Evolutionary conservation across 768 basidiomycete species (phyloP), one percentile per base, ranked within the genome.

Genomic region (Leucocoprinus birnbaumii): DNA sequence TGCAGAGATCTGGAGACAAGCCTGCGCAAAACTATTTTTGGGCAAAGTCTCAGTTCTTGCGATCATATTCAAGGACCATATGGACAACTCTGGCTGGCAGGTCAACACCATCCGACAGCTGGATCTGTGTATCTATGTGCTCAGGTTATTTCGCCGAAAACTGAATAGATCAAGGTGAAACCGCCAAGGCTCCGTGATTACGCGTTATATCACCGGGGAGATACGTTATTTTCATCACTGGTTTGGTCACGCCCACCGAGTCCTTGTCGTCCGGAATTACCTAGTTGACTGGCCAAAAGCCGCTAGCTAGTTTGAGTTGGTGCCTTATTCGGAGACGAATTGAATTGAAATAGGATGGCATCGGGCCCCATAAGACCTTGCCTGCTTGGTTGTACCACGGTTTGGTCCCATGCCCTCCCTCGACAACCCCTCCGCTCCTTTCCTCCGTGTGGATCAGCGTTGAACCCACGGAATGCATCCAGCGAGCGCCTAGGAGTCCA

Each of bases 241-340:
- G 66, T 68, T 69, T 64, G 62, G 65, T 66, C 62, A 65, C 62
- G 62, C 55, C 57, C 59, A 56, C 61, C 62, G 61, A 66, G 67
- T 72, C 68, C 66, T 69, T 69, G 63, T 64, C 61, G 61, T 51
- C 65, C 70, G 73, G 68, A 68, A 69, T 67, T 62, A 65, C 52
- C 66, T 71, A 71, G 66, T 68, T 70, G 49, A 66, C 68, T 66
- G 64, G 57, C 66, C 59, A 66, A 66, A 61, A 55, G 34, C 61
- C 58, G 61, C 62, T 68, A 67, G 61, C 70, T 68, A 65, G 63
- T 71, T 73, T 66, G 65, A 68, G 60, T 64, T 67, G 63, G 67
- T 73, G 55, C 73, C 72, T 69, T 70, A 67, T 70, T 66, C 62
- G 57, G 64, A 68, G 64, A 63, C n/a, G 62, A 66, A 61, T 62